Percentiles rank a stretch among this genome's conserved stretches.
Evolutionary conservation across 805 yeast species (phyloP).

Genomic region (Candida hispaniensis): DNA sequence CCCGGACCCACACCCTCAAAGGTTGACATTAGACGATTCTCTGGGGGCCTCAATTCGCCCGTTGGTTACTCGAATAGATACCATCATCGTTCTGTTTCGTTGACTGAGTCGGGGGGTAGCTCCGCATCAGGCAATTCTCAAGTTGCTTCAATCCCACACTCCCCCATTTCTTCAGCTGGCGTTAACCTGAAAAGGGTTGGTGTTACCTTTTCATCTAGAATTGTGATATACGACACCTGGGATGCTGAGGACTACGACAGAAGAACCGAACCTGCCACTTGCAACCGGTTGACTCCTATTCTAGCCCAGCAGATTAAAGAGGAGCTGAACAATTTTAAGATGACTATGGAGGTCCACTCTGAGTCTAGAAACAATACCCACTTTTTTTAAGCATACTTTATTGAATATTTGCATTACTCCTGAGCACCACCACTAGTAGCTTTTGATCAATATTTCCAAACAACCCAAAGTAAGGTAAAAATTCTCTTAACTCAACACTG

Average conservation of each 20-base stretch:
- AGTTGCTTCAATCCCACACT: not conserved
- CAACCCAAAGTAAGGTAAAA: too few relatives aligned
- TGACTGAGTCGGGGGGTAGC: constrained; percentile 3
- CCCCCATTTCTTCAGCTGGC: not conserved
- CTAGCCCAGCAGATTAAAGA: constrained; percentile 78
- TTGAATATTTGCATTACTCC: too few relatives aligned
- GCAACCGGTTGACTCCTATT: constrained; percentile 79
- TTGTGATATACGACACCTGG: constrained; percentile 77
- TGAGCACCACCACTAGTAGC: too few relatives aligned
- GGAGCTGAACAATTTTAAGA: constrained; percentile 70
- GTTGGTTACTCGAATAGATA: constrained; percentile 4
- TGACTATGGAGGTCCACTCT: constrained; percentile 74
- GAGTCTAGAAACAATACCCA: constrained; percentile 74
- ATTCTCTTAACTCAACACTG: too few relatives aligned
- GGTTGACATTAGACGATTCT: constrained; percentile 10
- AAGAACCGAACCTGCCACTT: constrained; percentile 84
- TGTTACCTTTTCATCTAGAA: constrained; percentile 68
- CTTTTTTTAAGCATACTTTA: constrained; percentile 64
- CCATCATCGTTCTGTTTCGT: constrained; percentile 12
- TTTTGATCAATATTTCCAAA: too few relatives aligned
- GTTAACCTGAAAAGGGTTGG: not conserved
- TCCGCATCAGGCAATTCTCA: not conserved
- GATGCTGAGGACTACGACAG: constrained; percentile 79
- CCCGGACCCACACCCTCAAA: constrained; percentile 15
- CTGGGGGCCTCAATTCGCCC: constrained; percentile 2